Conservation (phyloP, 768 basidiomycete species). For the Suillus ampliporus region DNA sequence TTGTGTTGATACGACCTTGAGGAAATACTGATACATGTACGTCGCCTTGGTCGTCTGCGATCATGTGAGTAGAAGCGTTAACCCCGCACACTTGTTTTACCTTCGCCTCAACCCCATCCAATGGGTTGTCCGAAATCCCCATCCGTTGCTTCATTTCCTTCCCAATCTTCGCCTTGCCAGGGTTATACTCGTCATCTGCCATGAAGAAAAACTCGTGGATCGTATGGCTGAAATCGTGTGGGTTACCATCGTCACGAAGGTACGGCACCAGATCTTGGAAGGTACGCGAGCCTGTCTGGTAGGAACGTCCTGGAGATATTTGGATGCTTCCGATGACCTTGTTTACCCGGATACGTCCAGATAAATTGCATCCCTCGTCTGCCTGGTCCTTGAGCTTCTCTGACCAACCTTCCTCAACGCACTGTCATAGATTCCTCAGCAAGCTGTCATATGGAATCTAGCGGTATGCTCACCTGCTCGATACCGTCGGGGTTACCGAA, state of each 20-base stretch:
- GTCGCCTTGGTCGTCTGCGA: conserved; percentile 73
- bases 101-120: conserved; percentile 68
- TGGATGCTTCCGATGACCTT: conserved; percentile 97
- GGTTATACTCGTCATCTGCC: conserved; percentile 84
- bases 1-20: conserved; percentile 97
- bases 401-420: conserved; percentile 92
- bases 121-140: conserved; percentile 75
- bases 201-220: conserved; percentile 81
- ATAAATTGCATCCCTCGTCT: conserved; percentile 92
- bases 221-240: conserved; percentile 92
- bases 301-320: conserved; percentile 93
- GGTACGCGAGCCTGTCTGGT: conserved; percentile 82
- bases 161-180: conserved; percentile 64
- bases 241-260: conserved; percentile 83
- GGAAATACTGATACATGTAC: conserved; percentile 99
- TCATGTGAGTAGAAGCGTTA: conserved; percentile 14
- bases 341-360: conserved; percentile 92
- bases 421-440: conserved; percentile 52
- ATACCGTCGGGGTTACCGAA: conserved; percentile 89
- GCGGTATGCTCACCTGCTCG: conserved; percentile 74
- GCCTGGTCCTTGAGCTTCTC: conserved; percentile 93
- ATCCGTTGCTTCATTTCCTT: conserved; percentile 71
- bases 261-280: conserved; percentile 94
- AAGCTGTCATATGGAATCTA: neutral
- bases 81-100: conserved; percentile 43